Evolutionary conservation across 148 eudicot genomes (phyloP).

Genomic region (Chenopodium quinoa): DNA sequence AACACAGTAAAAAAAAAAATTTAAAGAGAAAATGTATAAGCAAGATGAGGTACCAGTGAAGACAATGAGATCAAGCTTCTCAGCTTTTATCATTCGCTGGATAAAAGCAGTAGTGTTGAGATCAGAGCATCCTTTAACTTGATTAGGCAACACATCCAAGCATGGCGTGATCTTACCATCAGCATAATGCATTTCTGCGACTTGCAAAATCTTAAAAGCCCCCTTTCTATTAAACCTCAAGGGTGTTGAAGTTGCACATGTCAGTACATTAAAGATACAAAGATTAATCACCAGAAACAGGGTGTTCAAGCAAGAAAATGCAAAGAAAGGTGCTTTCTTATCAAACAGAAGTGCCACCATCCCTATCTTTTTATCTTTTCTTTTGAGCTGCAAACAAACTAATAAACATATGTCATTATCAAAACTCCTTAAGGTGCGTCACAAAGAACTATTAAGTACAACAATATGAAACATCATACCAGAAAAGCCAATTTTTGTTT

Average conservation of each 20-base stretch:
- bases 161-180: constrained; percentile 59
- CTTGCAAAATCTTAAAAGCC: constrained; percentile 81
- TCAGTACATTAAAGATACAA: constrained; percentile 5
- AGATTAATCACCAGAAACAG: constrained; percentile 15
- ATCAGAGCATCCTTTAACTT: constrained; percentile 63
- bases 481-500: neutral
- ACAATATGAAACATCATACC: neutral
- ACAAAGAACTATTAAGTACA: neutral
- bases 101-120: constrained; percentile 80
- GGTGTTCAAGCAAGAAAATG: neutral
- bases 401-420: neutral
- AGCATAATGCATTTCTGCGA: constrained; percentile 95
- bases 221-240: constrained; percentile 63
- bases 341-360: constrained; percentile 1
- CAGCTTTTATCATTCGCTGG: constrained; percentile 61
- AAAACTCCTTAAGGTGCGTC: neutral
- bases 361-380: neutral
- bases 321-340: neutral
- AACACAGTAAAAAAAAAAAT: too few species aligned
- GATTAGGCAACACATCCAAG: constrained; percentile 58
- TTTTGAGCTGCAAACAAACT: neutral
- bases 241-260: constrained; percentile 14
- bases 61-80: constrained; percentile 77
- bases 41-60: constrained; percentile 64
- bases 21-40: neutral